A percentile compares a stretch with the other conserved stretches of the same genome.
These are phyloP conservation scores for Aspergillus ochraceus DNA, from an alignment of 2,329 filamentous ascomycete genomes.

Conservation along the genomic window DNA sequence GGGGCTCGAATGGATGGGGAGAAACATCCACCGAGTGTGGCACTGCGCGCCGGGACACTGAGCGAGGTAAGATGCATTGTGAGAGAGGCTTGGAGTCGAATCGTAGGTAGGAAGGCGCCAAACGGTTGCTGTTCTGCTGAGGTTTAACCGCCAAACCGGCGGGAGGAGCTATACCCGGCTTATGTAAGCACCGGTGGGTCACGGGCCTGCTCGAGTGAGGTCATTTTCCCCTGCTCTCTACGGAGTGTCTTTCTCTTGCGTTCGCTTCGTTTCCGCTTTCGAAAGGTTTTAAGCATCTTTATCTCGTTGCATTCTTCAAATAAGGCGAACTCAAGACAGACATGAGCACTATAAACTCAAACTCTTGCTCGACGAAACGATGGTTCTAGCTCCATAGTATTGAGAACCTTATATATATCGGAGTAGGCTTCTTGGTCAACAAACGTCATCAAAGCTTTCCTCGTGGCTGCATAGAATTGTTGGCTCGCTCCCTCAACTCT, in stretches of 20 bases:
- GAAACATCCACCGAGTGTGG: constrained; percentile 29
- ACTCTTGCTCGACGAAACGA: too few species aligned
- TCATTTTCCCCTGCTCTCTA: not conserved
- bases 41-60: constrained; percentile 35
- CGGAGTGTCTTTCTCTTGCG: too few species aligned
- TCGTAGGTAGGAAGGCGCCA: constrained; percentile 13
- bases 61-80: constrained; percentile 29
- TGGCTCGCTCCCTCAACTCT: constrained; percentile 11
- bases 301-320: too few species aligned
- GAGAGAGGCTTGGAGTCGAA: constrained; percentile 9
- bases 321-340: too few species aligned
- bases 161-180: constrained; percentile 9
- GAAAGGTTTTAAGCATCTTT: too few species aligned
- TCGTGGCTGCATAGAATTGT: not conserved
- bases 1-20: constrained; percentile 24
- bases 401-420: too few species aligned
- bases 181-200: constrained; percentile 20
- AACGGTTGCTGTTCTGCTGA: constrained; percentile 9
- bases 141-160: constrained; percentile 1
- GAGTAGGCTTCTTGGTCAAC: too few species aligned
- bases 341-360: too few species aligned
- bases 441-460: constrained; percentile 10
- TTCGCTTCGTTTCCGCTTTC: too few species aligned
- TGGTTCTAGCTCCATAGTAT: too few species aligned
- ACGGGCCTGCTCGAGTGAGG: not conserved